Conservation (phyloP, 192 early-diverging fungal species). For the Podochytrium sp. region DNA sequence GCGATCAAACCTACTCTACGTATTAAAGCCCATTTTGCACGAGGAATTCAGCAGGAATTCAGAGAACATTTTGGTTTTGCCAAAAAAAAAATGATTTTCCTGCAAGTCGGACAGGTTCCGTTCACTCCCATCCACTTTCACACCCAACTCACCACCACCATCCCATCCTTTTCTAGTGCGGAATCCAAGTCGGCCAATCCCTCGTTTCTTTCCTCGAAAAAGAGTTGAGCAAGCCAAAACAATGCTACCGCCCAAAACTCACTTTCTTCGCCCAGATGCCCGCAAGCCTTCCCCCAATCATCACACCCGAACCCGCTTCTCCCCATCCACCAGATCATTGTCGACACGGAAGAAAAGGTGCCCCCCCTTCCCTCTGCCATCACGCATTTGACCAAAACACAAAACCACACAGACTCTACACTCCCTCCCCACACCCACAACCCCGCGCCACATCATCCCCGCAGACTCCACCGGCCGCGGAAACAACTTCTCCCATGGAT, state of each 20-base stretch:
- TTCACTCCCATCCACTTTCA: not conserved
- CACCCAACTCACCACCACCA: not conserved
- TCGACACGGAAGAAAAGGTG: slow-evolving; percentile 54
- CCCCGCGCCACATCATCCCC: slow-evolving; percentile 19
- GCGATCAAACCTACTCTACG: no score
- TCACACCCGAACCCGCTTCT: slow-evolving; percentile 4
- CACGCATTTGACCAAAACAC: slow-evolving; percentile 24
- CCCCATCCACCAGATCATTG: slow-evolving; percentile 30
- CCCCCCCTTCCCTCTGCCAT: not conserved
- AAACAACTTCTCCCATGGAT: slow-evolving; percentile 57
- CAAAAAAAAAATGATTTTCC: slow-evolving; percentile 50
- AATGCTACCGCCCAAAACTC: no score
- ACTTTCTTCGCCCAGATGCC: not conserved
- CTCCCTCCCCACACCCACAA: not conserved
- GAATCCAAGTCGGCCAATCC: slow-evolving; percentile 51
- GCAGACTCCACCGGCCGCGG: slow-evolving; percentile 44
- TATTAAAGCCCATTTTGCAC: no score
- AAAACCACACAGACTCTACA: not conserved
- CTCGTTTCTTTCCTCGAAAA: slow-evolving; percentile 28
- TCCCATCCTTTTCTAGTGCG: slow-evolving; percentile 35
- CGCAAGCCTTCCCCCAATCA: not conserved
- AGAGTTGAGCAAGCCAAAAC: slow-evolving; percentile 19
- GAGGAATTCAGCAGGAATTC: no score
- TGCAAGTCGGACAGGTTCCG: slow-evolving; percentile 49
- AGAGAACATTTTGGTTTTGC: no score